phyloP scores from a whole-genome alignment of 129 eudicot species.

The Heracleum sosnowskyi region DNA sequence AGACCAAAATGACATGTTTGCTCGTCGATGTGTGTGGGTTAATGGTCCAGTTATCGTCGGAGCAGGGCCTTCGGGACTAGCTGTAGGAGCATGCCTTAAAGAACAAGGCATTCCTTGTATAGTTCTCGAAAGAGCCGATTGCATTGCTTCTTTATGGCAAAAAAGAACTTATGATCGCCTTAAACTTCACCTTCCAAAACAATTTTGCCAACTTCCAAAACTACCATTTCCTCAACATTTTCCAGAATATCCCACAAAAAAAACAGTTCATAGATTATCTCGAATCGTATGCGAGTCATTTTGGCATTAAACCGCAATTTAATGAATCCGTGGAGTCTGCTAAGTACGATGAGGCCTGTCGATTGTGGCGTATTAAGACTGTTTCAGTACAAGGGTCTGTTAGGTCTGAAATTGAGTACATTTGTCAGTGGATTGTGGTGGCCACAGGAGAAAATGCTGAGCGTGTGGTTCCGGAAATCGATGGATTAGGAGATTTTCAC shows the following conservation, averaged over 20 bases:
- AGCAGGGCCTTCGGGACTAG: constrained; percentile 81
- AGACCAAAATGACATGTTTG: constrained; percentile 18
- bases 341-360: constrained; percentile 55
- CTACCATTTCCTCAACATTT: constrained; percentile 63
- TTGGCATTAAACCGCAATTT: constrained; percentile 60
- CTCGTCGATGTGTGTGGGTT: constrained; percentile 74
- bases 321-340: constrained; percentile 70
- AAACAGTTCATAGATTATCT: constrained; percentile 66
- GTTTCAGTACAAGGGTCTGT: constrained; percentile 17
- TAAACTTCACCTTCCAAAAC: constrained; percentile 76
- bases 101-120: constrained; percentile 64
- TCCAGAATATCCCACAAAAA: constrained; percentile 70
- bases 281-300: constrained; percentile 52
- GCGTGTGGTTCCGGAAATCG: constrained; percentile 55
- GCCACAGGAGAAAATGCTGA: constrained; percentile 83
- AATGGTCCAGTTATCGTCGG: constrained; percentile 79
- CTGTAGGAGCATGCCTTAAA: constrained; percentile 59
- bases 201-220: constrained; percentile 71
- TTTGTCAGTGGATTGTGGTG: constrained; percentile 70
- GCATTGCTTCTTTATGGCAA: constrained; percentile 88
- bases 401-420: constrained; percentile 53
- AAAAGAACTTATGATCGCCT: constrained; percentile 65
- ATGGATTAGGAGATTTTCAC: constrained; percentile 45
- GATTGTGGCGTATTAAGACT: constrained; percentile 64
- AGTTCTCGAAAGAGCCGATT: constrained; percentile 60